A percentile compares a stretch with the other conserved stretches of the same genome.
These are phyloP conservation scores for Paecilomyces niveus DNA, from an alignment of 2,329 filamentous ascomycete genomes.

Conservation along the genomic window DNA sequence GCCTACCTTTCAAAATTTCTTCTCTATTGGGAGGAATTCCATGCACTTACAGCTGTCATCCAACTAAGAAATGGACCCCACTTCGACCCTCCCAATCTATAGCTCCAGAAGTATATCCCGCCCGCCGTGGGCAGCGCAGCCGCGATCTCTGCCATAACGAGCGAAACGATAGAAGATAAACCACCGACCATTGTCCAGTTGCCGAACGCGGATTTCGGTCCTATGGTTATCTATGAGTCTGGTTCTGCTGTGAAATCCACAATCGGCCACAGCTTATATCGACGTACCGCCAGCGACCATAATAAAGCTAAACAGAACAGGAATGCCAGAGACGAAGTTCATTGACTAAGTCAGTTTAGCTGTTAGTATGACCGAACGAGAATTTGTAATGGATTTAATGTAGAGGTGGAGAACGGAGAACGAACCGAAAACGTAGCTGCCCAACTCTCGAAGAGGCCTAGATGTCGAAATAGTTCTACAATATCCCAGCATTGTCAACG, in stretches of 20 bases:
- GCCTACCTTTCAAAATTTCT: neutral
- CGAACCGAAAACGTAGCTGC: slow-evolving; percentile 22
- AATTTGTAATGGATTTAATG: neutral
- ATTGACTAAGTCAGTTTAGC: slow-evolving; percentile 13
- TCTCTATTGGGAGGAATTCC: neutral
- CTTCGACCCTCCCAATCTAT: slow-evolving; percentile 27
- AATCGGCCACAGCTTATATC: neutral
- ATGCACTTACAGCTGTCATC: slow-evolving; percentile 25
- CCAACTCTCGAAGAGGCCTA: slow-evolving; percentile 26
- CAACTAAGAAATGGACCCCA: slow-evolving; percentile 33
- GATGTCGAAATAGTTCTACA: neutral
- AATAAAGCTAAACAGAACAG: slow-evolving; percentile 32
- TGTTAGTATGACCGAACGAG: neutral
- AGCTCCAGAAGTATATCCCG: slow-evolving; percentile 35
- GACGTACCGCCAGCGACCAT: slow-evolving; percentile 29
- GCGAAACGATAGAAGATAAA: slow-evolving; percentile 26
- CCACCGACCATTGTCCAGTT: slow-evolving; percentile 36
- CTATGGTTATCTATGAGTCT: neutral
- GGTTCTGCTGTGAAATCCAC: neutral
- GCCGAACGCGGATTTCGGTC: slow-evolving; percentile 30
- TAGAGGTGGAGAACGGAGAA: slow-evolving; percentile 5
- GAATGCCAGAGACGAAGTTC: slow-evolving; percentile 34
- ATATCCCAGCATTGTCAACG: neutral
- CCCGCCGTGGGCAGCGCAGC: slow-evolving; percentile 31
- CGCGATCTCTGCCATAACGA: slow-evolving; percentile 33